Percentiles rank a stretch among this genome's conserved stretches.
These are phyloP conservation scores for Myriangium duriaei DNA, from an alignment of 2,329 filamentous ascomycete species.

Conservation along the genomic window DNA sequence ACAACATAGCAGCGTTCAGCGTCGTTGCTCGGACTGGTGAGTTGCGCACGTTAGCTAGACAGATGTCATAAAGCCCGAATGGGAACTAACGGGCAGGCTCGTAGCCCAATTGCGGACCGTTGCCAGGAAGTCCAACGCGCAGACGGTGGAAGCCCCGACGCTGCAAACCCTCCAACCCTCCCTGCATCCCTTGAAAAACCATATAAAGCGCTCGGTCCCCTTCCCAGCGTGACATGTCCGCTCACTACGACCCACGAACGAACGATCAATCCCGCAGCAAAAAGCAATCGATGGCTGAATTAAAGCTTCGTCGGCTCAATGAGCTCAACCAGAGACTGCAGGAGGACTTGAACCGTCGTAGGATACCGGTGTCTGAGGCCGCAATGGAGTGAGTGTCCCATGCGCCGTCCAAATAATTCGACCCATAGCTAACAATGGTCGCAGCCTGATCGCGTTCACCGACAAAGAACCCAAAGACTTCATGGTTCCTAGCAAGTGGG, in stretches of 20 bases:
- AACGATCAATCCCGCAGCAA: constrained; percentile 67
- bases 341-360: constrained; percentile 88
- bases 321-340: constrained; percentile 93
- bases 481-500: constrained; percentile 98
- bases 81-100: constrained; percentile 8
- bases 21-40: constrained; percentile 1
- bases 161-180: background rate
- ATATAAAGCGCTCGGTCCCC: constrained; percentile 1
- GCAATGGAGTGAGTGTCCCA: constrained; percentile 40
- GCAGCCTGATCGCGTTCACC: constrained; percentile 92
- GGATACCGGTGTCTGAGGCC: constrained; percentile 91
- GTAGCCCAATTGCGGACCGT: constrained; percentile 10
- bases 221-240: constrained; percentile 36
- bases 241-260: constrained; percentile 53
- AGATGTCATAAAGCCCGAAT: constrained; percentile 6
- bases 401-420: constrained; percentile 5
- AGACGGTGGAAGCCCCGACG: background rate
- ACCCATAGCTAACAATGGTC: background rate
- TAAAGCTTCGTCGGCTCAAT: constrained; percentile 90
- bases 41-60: constrained; percentile 5
- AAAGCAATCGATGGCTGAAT: constrained; percentile 98
- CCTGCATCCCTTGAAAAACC: constrained; percentile 8
- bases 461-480: constrained; percentile 90
- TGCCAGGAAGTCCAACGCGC: constrained; percentile 4
- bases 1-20: too few relatives aligned